phyloP scores from a whole-genome alignment of 768 basidiomycete species.

The Trametes gibbosa region DNA sequence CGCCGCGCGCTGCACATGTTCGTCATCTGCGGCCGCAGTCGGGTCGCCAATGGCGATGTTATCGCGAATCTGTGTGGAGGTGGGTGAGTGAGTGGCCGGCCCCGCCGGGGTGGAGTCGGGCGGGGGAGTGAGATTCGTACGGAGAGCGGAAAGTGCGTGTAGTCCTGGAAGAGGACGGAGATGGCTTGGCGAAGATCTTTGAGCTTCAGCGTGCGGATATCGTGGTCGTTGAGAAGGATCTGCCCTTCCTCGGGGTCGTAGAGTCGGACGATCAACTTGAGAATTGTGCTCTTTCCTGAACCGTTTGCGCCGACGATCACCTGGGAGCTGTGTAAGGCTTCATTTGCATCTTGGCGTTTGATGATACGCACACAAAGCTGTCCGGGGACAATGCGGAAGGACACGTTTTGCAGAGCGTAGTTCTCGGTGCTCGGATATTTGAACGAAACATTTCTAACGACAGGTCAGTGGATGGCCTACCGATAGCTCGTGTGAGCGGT shows the following conservation, averaged over 20 bases:
- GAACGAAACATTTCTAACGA: conserved; percentile 65
- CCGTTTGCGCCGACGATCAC: conserved; percentile 79
- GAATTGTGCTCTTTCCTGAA: conserved; percentile 74
- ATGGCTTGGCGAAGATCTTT: conserved; percentile 62
- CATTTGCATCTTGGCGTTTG: too few species aligned
- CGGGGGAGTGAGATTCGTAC: conserved; percentile 36
- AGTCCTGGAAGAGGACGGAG: conserved; percentile 81
- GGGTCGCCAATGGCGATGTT: conserved; percentile 79
- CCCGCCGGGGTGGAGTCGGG: neutral
- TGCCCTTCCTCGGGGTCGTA: conserved; percentile 69
- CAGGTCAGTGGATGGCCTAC: neutral
- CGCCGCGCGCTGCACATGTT: conserved; percentile 64
- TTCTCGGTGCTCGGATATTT: conserved; percentile 52
- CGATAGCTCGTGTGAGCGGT: neutral
- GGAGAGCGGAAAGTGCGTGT: conserved; percentile 76
- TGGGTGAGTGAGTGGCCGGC: neutral
- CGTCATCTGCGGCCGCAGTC: conserved; percentile 46
- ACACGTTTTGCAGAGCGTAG: conserved; percentile 59
- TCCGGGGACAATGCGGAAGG: conserved; percentile 66
- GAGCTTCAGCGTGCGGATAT: conserved; percentile 59
- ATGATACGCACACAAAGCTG: conserved; percentile 63
- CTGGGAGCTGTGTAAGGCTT: conserved; percentile 34
- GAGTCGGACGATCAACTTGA: conserved; percentile 69
- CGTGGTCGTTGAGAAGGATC: conserved; percentile 62
- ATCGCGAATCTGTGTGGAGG: conserved; percentile 55